Evolutionary conservation across 257 asterid species (phyloP), one percentile per base, ranked within the genome.

Genomic region (Verbascum thapsus): DNA sequence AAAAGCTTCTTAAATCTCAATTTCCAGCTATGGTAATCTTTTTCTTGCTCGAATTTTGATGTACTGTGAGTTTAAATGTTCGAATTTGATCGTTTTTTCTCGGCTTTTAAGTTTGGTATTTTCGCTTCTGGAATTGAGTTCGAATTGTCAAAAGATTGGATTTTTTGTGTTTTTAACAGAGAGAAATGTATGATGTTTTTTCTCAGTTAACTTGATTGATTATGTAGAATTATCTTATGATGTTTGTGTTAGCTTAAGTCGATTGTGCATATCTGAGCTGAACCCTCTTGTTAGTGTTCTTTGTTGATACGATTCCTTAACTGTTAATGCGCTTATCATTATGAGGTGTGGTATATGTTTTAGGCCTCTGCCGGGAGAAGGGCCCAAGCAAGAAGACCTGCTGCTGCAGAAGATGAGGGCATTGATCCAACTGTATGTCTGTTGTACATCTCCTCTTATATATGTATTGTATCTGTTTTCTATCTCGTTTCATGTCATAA

Each of bases 391-490:
- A 83, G 70, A 72, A 80, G 72, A 76, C 0, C 83, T 38, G 71
- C 81, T 39, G 87, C 83, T 34, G 82, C 84, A 37, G 95, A 79
- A 37, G 97, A 89, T 50, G 94, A 88, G 48, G 86, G 78, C 35
- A 68, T 87, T 81, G 94, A 89, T 73, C 94, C 95, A 17, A 87
- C 88, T 57, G 97, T 87, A 64, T 19, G 64, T 58, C 45, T 60
- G 37, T 0, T 15, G 8, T n/a, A 6, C 26, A 18, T 52, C 2
- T 16, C 37, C 51, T 37, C 9, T 19, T 19, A 10, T 10, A 12
- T 40, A 9, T 12, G 41, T 15, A 42, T 0, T 62, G 15, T 52
- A 67, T 19, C 18, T 65, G 19, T 0, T 12, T 64, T 52, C 38
- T n/a, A 16, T 23, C 16, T 64, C 8, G 12, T 10, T 20, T 10